Evolutionary conservation across 2,329 filamentous ascomycete genomes (phyloP).

Genomic region (Hymenoscyphus scutula): DNA sequence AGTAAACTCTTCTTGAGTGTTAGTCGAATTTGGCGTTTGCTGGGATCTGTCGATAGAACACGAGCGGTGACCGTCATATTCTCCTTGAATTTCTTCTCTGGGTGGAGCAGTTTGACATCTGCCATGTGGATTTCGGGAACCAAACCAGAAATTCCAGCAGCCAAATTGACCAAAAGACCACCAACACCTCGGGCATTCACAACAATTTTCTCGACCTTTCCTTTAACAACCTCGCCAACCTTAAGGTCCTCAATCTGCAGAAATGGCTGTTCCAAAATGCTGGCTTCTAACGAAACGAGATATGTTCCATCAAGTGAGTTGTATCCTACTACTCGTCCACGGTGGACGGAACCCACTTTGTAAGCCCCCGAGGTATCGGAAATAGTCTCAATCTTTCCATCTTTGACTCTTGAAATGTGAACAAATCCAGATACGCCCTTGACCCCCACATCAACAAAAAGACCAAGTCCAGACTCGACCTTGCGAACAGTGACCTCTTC

Average conservation of each 20-base stretch:
- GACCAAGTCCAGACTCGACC: conserved; percentile 75
- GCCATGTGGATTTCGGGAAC: conserved; percentile 86
- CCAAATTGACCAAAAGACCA: conserved; percentile 78
- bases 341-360: conserved; percentile 74
- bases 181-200: conserved; percentile 74
- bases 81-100: conserved; percentile 93
- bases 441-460: conserved; percentile 73
- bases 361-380: conserved; percentile 75
- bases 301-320: conserved; percentile 84
- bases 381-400: conserved; percentile 82
- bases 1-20: conserved; percentile 94
- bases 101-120: conserved; percentile 83
- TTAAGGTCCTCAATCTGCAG: conserved; percentile 88
- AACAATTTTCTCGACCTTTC: conserved; percentile 80
- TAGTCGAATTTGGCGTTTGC: conserved; percentile 76
- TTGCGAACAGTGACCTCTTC: conserved; percentile 76
- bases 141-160: conserved; percentile 84
- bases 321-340: conserved; percentile 80
- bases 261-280: conserved; percentile 81
- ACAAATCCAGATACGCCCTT: conserved; percentile 78
- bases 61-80: conserved; percentile 81
- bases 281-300: conserved; percentile 79
- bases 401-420: conserved; percentile 89
- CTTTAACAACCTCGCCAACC: conserved; percentile 76
- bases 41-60: conserved; percentile 75